Conservation (phyloP, 768 basidiomycete species). For the Sutorius australiensis region DNA sequence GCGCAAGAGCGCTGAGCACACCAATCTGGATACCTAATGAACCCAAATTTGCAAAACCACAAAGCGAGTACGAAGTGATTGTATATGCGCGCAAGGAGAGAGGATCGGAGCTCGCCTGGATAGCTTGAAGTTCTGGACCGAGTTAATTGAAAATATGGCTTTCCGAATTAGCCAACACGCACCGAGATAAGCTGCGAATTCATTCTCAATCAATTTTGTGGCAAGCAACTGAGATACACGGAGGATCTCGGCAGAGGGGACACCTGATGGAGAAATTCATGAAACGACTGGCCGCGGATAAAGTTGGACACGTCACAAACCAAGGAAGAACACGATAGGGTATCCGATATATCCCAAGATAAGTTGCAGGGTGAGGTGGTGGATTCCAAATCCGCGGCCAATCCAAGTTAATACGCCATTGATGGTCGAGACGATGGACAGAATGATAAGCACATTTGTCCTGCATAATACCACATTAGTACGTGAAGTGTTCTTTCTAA, state of each 20-base stretch:
- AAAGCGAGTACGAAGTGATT: constrained; percentile 83
- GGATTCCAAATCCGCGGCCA: constrained; percentile 80
- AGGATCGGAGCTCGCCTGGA: constrained; percentile 48
- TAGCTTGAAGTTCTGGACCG: constrained; percentile 34
- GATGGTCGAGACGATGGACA: constrained; percentile 76
- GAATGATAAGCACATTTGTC: constrained; percentile 79
- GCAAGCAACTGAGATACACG: constrained; percentile 77
- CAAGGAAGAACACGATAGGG: constrained; percentile 77
- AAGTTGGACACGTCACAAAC: constrained; percentile 16
- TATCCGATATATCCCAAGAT: constrained; percentile 86
- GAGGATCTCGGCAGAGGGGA: constrained; percentile 78
- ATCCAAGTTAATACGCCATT: constrained; percentile 89
- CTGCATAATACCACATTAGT: constrained; percentile 33
- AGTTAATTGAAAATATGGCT: neutral
- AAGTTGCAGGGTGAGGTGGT: constrained; percentile 77
- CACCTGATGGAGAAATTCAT: constrained; percentile 38
- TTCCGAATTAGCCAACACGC: constrained; percentile 3
- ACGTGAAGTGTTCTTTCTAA: neutral
- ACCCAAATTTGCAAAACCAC: constrained; percentile 87
- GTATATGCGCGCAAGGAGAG: constrained; percentile 73
- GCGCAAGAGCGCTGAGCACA: constrained; percentile 67
- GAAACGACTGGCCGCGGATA: neutral
- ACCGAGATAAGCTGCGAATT: constrained; percentile 72
- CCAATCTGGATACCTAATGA: constrained; percentile 86
- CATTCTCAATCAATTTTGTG: constrained; percentile 84